Conservation (phyloP, 306 rosid genomes). For the Boehmeria nivea region DNA sequence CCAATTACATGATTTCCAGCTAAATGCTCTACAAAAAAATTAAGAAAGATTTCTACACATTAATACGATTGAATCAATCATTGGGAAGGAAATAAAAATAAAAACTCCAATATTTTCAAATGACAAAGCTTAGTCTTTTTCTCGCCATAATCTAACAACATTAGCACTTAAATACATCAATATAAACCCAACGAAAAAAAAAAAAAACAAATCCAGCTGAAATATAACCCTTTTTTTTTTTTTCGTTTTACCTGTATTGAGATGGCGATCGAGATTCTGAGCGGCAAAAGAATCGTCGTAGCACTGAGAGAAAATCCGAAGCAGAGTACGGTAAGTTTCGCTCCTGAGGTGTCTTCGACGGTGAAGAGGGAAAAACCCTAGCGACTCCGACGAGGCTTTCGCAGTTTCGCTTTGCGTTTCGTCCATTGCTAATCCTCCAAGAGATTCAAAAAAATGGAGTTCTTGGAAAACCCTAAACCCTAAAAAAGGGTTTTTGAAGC, state of each 20-base stretch:
- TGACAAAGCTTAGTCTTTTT: too few relatives aligned
- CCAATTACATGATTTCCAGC: too few relatives aligned
- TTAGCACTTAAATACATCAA: neutral
- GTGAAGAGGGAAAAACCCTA: constrained; percentile 31
- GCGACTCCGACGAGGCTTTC: constrained; percentile 23
- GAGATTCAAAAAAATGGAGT: too few relatives aligned
- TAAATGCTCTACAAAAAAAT: too few relatives aligned
- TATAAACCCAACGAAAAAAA: too few relatives aligned
- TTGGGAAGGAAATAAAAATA: too few relatives aligned
- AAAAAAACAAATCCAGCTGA: too few relatives aligned
- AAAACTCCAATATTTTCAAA: too few relatives aligned
- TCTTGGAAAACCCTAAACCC: constrained; percentile 1
- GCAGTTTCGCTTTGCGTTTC: constrained; percentile 20
- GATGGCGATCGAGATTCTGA: constrained; percentile 18
- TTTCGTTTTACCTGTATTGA: constrained; percentile 21
- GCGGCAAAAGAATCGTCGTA: constrained; percentile 17
- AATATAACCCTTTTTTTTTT: neutral
- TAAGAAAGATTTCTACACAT: too few relatives aligned
- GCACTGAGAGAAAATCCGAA: constrained; percentile 47
- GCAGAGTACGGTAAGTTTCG: constrained; percentile 37
- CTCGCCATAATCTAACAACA: neutral
- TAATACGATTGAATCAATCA: too few relatives aligned
- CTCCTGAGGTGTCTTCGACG: constrained; percentile 50
- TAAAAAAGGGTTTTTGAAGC: too few relatives aligned
- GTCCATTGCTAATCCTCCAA: constrained; percentile 21